These are phyloP conservation scores for Solanum chilense DNA, from an alignment of 257 asterid species.

Conservation along the genomic window DNA sequence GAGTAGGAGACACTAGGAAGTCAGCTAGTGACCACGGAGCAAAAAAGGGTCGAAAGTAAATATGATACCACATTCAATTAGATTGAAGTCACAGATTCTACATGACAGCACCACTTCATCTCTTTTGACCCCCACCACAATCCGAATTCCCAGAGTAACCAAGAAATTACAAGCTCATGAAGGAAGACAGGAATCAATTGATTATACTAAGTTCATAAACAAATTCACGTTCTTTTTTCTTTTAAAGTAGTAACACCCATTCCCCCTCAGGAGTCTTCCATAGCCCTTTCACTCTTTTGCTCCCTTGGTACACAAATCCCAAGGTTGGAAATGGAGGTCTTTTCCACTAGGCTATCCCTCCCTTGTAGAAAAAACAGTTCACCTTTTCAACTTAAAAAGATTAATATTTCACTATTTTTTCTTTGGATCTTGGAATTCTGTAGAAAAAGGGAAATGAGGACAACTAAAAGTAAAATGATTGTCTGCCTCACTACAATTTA, in stretches of 20 bases:
- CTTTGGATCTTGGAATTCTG: not conserved
- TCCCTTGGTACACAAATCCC: not conserved
- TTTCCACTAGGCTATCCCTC: not conserved
- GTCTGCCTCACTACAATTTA: not conserved
- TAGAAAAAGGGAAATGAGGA: not conserved
- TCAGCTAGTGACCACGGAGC: not conserved
- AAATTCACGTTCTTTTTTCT: not conserved
- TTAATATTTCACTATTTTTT: not conserved
- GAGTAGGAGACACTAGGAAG: not conserved
- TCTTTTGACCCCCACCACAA: not conserved
- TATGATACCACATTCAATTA: not conserved
- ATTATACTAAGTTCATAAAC: not conserved
- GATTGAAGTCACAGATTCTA: not conserved
- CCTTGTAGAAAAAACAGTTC: not conserved
- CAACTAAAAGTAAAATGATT: not conserved
- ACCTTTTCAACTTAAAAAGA: not conserved
- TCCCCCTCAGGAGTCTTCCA: not conserved
- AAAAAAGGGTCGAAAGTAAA: not conserved
- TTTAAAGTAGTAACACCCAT: not conserved
- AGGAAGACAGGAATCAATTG: not conserved
- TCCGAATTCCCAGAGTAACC: not conserved
- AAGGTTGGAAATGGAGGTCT: not conserved
- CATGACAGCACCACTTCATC: not conserved
- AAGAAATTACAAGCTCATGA: not conserved
- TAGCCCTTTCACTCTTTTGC: not conserved